Conservation (phyloP, 306 rosid genomes). For the Hippophae tibetana region DNA sequence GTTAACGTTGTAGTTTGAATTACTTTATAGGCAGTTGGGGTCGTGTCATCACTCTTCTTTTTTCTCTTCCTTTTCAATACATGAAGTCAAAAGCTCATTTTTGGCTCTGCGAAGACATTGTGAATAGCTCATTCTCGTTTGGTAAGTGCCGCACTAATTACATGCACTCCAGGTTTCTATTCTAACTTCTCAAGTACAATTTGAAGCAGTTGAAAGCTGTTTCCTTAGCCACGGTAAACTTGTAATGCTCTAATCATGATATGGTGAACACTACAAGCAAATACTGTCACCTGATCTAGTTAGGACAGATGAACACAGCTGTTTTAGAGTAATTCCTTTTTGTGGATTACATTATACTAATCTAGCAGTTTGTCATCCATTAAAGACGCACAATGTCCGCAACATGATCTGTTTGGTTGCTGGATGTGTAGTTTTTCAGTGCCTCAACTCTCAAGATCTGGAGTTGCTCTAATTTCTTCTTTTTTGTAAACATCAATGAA, state of each 20-base stretch:
- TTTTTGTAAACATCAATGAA: too few relatives aligned
- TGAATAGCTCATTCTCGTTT: slow-evolving; percentile 50
- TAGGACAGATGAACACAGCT: slow-evolving; percentile 20
- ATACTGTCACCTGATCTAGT: slow-evolving; percentile 25
- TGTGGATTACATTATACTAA: slow-evolving; percentile 11
- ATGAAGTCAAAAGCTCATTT: slow-evolving; percentile 36
- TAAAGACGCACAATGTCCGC: too few relatives aligned
- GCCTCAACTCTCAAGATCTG: too few relatives aligned
- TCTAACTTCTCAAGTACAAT: slow-evolving; percentile 36
- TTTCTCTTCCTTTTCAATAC: slow-evolving; percentile 12
- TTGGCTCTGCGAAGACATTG: slow-evolving; percentile 41
- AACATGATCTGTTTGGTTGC: too few relatives aligned
- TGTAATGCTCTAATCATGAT: slow-evolving; percentile 19
- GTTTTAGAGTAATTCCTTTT: slow-evolving; percentile 10
- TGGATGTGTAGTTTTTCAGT: too few relatives aligned
- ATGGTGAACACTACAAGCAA: slow-evolving; percentile 22
- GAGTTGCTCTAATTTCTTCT: too few relatives aligned
- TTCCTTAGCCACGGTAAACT: slow-evolving; percentile 1
- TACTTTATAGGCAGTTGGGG: slow-evolving; percentile 15
- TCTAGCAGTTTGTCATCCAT: slow-evolving; percentile 2
- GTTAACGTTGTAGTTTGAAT: slow-evolving; percentile 23
- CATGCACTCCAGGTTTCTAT: slow-evolving; percentile 18
- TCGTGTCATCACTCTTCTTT: slow-evolving; percentile 17
- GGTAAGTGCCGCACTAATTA: slow-evolving; percentile 22
- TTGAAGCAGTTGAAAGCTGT: background rate